These are phyloP conservation scores for Aureobasidium sp. DNA, from an alignment of 2,329 filamentous ascomycete genomes.

Conservation along the genomic window DNA sequence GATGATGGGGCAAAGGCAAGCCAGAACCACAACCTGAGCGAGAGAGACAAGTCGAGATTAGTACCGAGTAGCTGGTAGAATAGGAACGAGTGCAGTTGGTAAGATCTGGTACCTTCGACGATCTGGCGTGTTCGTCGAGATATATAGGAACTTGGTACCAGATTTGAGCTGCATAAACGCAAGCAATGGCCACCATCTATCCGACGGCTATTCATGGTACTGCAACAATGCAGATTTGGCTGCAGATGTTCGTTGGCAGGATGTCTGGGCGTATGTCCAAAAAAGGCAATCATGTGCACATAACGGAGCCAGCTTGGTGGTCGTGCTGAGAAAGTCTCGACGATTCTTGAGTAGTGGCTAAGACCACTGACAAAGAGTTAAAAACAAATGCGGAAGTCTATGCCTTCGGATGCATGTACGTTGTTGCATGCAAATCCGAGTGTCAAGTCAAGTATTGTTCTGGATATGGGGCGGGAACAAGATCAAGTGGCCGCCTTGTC, in stretches of 20 bases:
- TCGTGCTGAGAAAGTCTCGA: neutral
- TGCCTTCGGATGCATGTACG: slow-evolving; percentile 12
- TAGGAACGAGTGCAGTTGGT: neutral
- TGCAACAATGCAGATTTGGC: slow-evolving; percentile 13
- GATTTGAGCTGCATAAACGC: neutral
- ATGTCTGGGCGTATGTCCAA: neutral
- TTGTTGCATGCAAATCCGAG: slow-evolving; percentile 11
- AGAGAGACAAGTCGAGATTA: neutral
- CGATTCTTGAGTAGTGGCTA: slow-evolving; percentile 4
- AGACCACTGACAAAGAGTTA: slow-evolving; percentile 11
- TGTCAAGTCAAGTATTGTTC: neutral
- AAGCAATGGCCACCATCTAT: neutral
- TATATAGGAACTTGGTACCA: slow-evolving; percentile 8
- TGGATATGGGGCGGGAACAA: neutral
- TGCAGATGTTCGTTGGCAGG: slow-evolving; percentile 8
- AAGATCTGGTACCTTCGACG: neutral
- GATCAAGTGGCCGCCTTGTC: slow-evolving; percentile 7
- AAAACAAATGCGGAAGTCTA: slow-evolving; percentile 6
- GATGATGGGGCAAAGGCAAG: neutral
- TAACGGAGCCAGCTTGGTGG: neutral
- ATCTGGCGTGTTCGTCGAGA: neutral
- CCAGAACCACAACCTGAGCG: neutral
- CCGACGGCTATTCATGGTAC: slow-evolving; percentile 14
- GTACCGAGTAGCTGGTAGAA: neutral
- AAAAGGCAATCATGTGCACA: slow-evolving; percentile 1